Base-by-base conservation (phyloP, 1,139 yeast species). In the Blastobotrys illinoisensis region DNA sequence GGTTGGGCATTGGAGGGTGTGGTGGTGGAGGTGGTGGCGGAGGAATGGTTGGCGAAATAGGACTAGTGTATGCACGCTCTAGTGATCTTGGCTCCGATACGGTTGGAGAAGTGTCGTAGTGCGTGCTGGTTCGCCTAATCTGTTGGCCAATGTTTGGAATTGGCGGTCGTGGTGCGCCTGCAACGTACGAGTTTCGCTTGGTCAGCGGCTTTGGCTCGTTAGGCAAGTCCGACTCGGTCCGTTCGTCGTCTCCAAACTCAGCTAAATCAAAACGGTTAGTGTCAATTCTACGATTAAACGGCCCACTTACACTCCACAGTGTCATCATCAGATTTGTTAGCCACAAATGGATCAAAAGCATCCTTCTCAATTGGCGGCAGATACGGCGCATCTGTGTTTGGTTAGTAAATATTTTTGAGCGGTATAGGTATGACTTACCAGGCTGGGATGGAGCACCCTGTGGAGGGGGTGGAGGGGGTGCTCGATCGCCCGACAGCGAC, bases 231-330 rank as follows among this genome's bases (percentile, higher is more conserved):
- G 71, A 64, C 53, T 68, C 71, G 5, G 71, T 68, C 26, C 66
- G 59, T 54, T 68, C 71, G 51, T 68, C 71, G 51, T 68, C 71
- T 9, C 71, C 71, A 14, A 68, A 57, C 49, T 65, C 70, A 44
- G 66, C 68, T 45, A 57, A 59, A 53, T 56, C 51, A 11, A 55
- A 55, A 14, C 59, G 60, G 48, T 59, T 61, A 9, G 51, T 44
- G 1, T n/a, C 20, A 40, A 2, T 23, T 26, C 26, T 1, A n/a
- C 14, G 7, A n/a, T 13, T 3, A 3, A 32, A 2, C 3, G 5
- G 7, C 3, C 14, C 6, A 32, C 40, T 32, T 32, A 32, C 40
- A 32, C 13, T 32, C 40, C 16, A 32, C 40, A 11, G 14, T n/a
- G 14, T 32, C 40, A 13, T 32, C 40, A 16, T 32, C 40, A 2